Conservation (phyloP, 257 asterid species). For the Salvia rosmarinus region DNA sequence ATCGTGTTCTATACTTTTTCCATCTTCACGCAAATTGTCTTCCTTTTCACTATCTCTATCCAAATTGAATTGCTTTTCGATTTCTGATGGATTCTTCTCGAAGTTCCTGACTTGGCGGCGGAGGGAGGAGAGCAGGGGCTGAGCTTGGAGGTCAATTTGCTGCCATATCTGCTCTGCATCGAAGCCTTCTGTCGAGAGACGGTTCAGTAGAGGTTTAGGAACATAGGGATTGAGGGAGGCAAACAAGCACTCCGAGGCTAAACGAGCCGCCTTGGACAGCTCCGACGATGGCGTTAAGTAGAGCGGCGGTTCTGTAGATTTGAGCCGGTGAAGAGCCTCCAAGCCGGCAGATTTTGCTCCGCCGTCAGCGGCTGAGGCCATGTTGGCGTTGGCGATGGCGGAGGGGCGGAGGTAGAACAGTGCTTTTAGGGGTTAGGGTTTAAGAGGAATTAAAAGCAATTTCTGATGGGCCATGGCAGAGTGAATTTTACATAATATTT, state of each 20-base stretch:
- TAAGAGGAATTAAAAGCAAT: constrained; percentile 1
- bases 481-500: too few species aligned
- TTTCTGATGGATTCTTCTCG: constrained; percentile 67
- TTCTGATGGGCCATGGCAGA: too few species aligned
- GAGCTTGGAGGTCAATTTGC: constrained; percentile 85
- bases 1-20: constrained; percentile 8
- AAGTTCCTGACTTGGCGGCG: constrained; percentile 62
- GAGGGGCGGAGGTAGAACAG: constrained; percentile 6
- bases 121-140: constrained; percentile 63
- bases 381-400: constrained; percentile 25
- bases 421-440: constrained; percentile 41
- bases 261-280: constrained; percentile 68
- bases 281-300: constrained; percentile 73
- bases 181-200: constrained; percentile 61
- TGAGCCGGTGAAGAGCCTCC: constrained; percentile 61
- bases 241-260: constrained; percentile 64
- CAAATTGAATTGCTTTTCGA: constrained; percentile 46
- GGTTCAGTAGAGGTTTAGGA: constrained; percentile 62
- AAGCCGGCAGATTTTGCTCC: constrained; percentile 35
- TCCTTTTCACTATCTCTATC: constrained; percentile 31
- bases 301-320: constrained; percentile 62
- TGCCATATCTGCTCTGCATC: constrained; percentile 85
- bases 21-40: constrained; percentile 21
- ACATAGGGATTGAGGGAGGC: constrained; percentile 62
- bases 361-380: constrained; percentile 38